phyloP scores from a whole-genome alignment of 805 yeast genomes.

The Myxozyma lipomycoides region DNA sequence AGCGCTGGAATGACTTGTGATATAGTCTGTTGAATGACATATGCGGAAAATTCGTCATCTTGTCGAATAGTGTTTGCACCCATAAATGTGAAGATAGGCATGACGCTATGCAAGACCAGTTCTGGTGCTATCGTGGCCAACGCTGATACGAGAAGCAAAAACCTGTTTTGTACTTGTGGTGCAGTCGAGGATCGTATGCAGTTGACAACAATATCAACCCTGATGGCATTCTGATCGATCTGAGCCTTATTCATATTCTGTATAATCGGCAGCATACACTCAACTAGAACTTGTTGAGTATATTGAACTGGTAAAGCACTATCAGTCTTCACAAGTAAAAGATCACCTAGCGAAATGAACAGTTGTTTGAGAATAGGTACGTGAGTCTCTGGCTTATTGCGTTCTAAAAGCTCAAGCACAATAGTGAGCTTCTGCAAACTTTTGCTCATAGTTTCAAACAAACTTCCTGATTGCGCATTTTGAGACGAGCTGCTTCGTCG shows the following conservation, averaged over 20 bases:
- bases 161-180: slow-evolving; percentile 91
- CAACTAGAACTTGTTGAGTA: slow-evolving; percentile 85
- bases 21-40: slow-evolving; percentile 89
- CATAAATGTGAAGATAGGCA: slow-evolving; percentile 99
- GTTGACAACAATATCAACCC: slow-evolving; percentile 88
- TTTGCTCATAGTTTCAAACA: slow-evolving; percentile 3
- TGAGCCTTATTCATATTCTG: slow-evolving; percentile 38
- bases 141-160: slow-evolving; percentile 78
- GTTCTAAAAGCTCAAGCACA: slow-evolving; percentile 74
- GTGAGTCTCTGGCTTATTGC: slow-evolving; percentile 33
- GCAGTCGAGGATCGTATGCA: slow-evolving; percentile 84
- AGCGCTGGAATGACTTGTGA: slow-evolving; percentile 87
- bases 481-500: slow-evolving; percentile 61
- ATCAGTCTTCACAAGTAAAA: slow-evolving; percentile 69
- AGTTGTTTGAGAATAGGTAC: slow-evolving; percentile 35
- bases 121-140: slow-evolving; percentile 88
- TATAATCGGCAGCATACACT: slow-evolving; percentile 73
- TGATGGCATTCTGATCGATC: slow-evolving; percentile 60
- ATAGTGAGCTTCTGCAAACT: slow-evolving; percentile 59
- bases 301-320: slow-evolving; percentile 88
- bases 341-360: slow-evolving; percentile 41
- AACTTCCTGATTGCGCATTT: slow-evolving; percentile 48
- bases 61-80: slow-evolving; percentile 96
- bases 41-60: slow-evolving; percentile 91
- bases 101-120: slow-evolving; percentile 85